Conservation (phyloP, 1,284 basidiomycete species). For the Austroboletus novae-zelandiae region DNA sequence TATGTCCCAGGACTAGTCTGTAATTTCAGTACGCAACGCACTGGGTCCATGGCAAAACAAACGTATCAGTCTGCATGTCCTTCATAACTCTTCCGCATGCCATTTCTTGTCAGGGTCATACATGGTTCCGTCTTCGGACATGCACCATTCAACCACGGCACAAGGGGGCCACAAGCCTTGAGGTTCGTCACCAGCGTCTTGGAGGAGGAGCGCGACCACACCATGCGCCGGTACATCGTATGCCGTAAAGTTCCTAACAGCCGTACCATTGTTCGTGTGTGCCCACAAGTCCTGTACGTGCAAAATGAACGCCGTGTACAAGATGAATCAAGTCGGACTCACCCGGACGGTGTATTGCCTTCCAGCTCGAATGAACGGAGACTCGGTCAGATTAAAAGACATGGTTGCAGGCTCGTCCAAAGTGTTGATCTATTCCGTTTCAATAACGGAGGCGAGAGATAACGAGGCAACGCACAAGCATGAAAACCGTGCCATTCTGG, state of each 20-base stretch:
- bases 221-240: slow-evolving; percentile 61
- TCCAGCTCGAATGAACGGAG: slow-evolving; percentile 67
- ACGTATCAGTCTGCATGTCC: too few species aligned
- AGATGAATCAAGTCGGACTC: slow-evolving; percentile 8
- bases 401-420: slow-evolving; percentile 53
- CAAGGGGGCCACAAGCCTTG: slow-evolving; percentile 47
- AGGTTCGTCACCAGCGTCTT: slow-evolving; percentile 67
- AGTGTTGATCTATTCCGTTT: slow-evolving; percentile 43
- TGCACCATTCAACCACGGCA: slow-evolving; percentile 45
- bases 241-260: slow-evolving; percentile 60
- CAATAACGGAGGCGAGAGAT: neutral
- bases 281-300: slow-evolving; percentile 60
- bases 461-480: slow-evolving; percentile 41
- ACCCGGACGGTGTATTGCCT: slow-evolving; percentile 61
- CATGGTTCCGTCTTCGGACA: slow-evolving; percentile 29
- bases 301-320: slow-evolving; percentile 4
- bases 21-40: neutral
- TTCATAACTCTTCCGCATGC: slow-evolving; percentile 17
- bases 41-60: neutral
- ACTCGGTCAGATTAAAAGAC: slow-evolving; percentile 65
- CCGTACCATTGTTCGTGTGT: slow-evolving; percentile 67
- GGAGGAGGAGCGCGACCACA: slow-evolving; percentile 63
- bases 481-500: slow-evolving; percentile 53
- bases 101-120: slow-evolving; percentile 32
- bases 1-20: too few species aligned